Evolutionary conservation across 2,329 filamentous ascomycete species (phyloP).

Genomic region (Botrytis fabae): DNA sequence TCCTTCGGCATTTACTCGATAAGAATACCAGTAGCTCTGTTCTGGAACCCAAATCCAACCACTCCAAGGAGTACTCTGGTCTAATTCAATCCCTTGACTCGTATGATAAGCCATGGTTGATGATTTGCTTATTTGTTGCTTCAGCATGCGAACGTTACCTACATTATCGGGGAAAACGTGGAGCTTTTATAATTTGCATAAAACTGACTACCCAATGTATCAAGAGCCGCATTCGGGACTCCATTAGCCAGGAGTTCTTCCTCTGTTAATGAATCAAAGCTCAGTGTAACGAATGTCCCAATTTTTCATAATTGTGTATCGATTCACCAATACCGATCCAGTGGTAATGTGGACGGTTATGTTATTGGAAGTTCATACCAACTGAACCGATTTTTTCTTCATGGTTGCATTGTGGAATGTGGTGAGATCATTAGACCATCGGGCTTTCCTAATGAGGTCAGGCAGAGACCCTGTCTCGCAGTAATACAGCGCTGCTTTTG

Average conservation of each 20-base stretch:
- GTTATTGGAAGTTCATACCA: not conserved
- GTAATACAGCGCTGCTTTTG: conserved; percentile 1
- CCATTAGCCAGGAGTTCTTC: not conserved
- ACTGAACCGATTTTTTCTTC: not conserved
- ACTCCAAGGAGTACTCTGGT: not conserved
- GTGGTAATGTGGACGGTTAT: not conserved
- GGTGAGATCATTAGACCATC: not conserved
- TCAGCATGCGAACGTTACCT: not conserved
- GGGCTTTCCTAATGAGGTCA: not conserved
- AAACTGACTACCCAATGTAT: not conserved
- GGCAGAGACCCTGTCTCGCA: not conserved
- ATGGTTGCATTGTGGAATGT: not conserved
- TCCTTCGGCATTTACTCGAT: not conserved
- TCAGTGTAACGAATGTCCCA: not conserved
- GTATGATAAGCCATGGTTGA: not conserved
- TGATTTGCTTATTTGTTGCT: not conserved
- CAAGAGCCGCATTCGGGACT: not conserved
- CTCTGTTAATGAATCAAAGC: not conserved
- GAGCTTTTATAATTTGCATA: not conserved
- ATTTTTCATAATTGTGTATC: not conserved
- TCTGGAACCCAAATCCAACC: not conserved
- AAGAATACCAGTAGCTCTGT: not conserved
- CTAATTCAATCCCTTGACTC: not conserved
- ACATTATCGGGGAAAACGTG: not conserved
- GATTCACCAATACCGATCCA: not conserved